phyloP scores from a whole-genome alignment of 805 yeast species.

The Candida namnaoensis region DNA sequence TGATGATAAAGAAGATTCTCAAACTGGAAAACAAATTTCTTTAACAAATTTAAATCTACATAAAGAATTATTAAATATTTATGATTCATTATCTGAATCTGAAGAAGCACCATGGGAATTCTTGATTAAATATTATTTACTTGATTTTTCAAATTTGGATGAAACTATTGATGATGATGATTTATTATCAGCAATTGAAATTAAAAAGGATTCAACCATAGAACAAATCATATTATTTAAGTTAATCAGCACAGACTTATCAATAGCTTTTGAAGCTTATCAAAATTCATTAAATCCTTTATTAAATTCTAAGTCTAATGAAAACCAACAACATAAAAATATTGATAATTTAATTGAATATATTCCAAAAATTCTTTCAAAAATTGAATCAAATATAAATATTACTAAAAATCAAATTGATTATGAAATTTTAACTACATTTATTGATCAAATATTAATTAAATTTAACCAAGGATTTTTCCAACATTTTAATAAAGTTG shows the following conservation, averaged over 20 bases:
- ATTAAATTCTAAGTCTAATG: background rate
- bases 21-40: background rate
- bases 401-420: too few species aligned
- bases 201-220: conserved; percentile 8
- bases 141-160: conserved; percentile 32
- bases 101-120: conserved; percentile 22
- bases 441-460: too few species aligned
- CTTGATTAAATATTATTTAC: conserved; percentile 30
- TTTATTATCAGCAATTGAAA: conserved; percentile 22
- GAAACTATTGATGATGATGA: conserved; percentile 16
- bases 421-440: too few species aligned
- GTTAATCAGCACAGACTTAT: conserved; percentile 30
- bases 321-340: too few species aligned
- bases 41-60: too few species aligned
- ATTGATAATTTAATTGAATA: conserved; percentile 6
- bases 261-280: background rate
- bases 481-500: conserved; percentile 11
- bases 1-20: background rate
- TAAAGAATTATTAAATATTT: background rate
- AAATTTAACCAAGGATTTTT: conserved; percentile 11
- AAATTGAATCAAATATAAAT: background rate
- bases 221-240: conserved; percentile 23
- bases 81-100: too few species aligned
- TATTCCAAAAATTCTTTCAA: conserved; percentile 6
- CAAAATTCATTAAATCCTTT: conserved; percentile 1